Base-by-base conservation (phyloP, 306 rosid species). In the Trifolium subterraneum region DNA sequence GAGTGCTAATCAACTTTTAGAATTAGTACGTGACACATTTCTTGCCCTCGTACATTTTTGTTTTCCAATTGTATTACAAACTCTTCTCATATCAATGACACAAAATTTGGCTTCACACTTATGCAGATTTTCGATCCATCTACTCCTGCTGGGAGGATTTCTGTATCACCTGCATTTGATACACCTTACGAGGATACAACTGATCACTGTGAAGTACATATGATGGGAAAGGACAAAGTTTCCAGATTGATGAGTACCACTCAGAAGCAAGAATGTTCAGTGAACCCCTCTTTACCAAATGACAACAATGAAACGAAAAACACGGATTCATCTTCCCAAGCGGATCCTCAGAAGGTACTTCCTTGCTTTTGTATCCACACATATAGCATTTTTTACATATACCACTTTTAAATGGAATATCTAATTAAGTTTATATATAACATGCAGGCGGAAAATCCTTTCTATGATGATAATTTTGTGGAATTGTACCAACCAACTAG, bases 111-210 rank as follows among this genome's bases (percentile, higher is more conserved):
- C 54, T 33, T 13, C 8, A 3, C 69, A 56, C 54, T 29, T 73
- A 11, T 68, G 61, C 78, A 94, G 99, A 87, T 85, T 74, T 84
- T 83, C 73, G 98, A 92, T 76, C 83, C 96, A n/a, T 70, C 93
- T 20, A 62, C 85, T 75, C 87, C 82, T 82, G 79, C 81, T 22
- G 98, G 86, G 69, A 84, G 97, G 74, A 13, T 78, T 51, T 90
- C 98, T 15, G 81, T 86, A 71, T 81, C 87, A 41, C 64, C 73
- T 20, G 68, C 84, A 52, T 75, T 72, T 52, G 81, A 88, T 67
- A 85, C 87, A 82, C 80, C 99, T 64, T 94, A 82, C 84, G 77
- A 83, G 86, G 97, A 92, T 84, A 86, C 92, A 93, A 85, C 98
- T 29, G 82, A 77, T 60, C 90, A 92, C 68, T 92, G 97, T 71